Evolutionary conservation across 2,329 filamentous ascomycete genomes (phyloP), one percentile per base, ranked within the genome.

Genomic region (Bipolaris sorokiniana): DNA sequence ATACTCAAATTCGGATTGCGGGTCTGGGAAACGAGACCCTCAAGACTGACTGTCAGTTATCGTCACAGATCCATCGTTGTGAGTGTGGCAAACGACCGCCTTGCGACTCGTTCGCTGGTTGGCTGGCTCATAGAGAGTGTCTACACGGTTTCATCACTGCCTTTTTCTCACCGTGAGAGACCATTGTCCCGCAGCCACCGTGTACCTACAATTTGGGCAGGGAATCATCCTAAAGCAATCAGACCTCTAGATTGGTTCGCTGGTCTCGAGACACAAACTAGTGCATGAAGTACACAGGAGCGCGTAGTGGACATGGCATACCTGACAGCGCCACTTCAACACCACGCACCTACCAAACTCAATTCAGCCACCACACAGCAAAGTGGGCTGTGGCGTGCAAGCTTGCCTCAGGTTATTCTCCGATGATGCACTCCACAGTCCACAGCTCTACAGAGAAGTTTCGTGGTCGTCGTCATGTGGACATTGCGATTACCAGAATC

Each of bases 321-420:
- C 15, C 22, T 33, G 40, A 48, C 48, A 48, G 42, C 52, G 31
- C 41, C 48, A 60, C 60, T 67, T 69, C 67, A 40, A 67, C 62
- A 69, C 65, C 36, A 38, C 28, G 15, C 23, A 42, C 54, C 15
- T 33, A 40, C 48, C 36, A 40, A 42, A 44, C 7, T 51, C n/a
- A 42, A 20, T 31, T 38, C 36, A 59, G 47, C 46, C 46, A 52
- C 45, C 11, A 33, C 40, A 38, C 31, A 48, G 49, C 49, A 49
- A 42, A 40, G 48, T 48, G 38, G 36, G 44, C 33, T 18, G 37
- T 53, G 50, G 48, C 38, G 59, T 48, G 41, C 33, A 53, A 47
- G 54, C 40, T 15, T 64, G 67, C 60, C 52, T 64, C 60, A 62
- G 45, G 45, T 51, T 49, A 62, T 63, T 56, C 62, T 46, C 56